These are phyloP conservation scores for Venturia aucupariae DNA, from an alignment of 2,329 filamentous ascomycete genomes.

Conservation along the genomic window DNA sequence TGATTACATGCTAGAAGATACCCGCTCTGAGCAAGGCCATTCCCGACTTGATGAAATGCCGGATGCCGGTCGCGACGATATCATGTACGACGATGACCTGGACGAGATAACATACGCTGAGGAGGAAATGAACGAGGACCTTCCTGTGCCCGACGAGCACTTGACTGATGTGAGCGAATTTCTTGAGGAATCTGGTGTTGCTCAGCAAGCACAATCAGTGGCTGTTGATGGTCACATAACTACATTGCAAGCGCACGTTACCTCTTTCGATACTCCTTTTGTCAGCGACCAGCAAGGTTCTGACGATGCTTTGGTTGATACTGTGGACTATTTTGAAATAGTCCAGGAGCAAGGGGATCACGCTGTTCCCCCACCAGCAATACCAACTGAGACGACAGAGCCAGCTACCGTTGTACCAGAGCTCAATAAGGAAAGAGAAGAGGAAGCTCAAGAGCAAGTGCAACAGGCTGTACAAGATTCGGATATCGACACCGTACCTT, in stretches of 20 bases:
- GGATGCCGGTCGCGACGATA: constrained; percentile 25
- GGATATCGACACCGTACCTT: neutral
- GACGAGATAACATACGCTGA: constrained; percentile 17
- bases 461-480: neutral
- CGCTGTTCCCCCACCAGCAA: neutral
- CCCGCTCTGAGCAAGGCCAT: constrained; percentile 21
- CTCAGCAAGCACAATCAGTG: neutral
- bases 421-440: neutral
- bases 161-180: neutral
- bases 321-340: neutral
- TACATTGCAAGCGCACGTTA: neutral
- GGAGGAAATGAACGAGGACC: constrained; percentile 15
- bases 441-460: neutral
- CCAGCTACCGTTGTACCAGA: neutral
- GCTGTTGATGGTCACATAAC: neutral
- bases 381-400: neutral
- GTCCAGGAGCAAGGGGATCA: neutral
- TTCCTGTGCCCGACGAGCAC: neutral
- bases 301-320: neutral
- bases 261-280: neutral
- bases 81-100: constrained; percentile 26
- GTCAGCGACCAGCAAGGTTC: neutral
- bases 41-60: constrained; percentile 1
- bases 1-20: constrained; percentile 49
- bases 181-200: neutral